Base-by-base conservation (phyloP, 352 stramenopile species). In the Phytophthora macrochlamydospora region DNA sequence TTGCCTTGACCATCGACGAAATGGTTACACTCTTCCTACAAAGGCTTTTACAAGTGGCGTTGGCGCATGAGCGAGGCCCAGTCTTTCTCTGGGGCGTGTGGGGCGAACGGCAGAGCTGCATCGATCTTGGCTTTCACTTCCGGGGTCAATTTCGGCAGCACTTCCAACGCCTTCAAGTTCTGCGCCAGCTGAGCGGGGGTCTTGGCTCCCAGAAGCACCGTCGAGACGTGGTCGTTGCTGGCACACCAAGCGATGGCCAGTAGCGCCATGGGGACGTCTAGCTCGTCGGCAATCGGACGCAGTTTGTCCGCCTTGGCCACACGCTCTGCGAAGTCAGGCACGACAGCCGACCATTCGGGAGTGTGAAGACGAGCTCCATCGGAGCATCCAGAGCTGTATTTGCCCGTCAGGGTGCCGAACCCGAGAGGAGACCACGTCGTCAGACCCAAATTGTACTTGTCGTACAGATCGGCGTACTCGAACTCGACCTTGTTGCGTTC, bases 171-270 rank as follows among this genome's bases (percentile, higher is more conserved):
- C n/a, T 71, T 65, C 28, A 89, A 13, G 59, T 91, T 91, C 38
- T 91, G 74, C 9, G 81, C 66, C 9, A 91, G 58, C 62, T 91
- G 83, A 14, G 55, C 44, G 29, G 51, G 4, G 9, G 68, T 55
- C 12, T 76, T 79, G 3, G 74, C 88, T 9, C 83, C 82, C 14
- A 88, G 59, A 2, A 92, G 58, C 14, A 91, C 80, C 2, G 71
- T 84, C 18, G 65, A 81, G 8, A 88, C 80, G 40, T 89, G 78
- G 5, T 66, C 57, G 67, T 91, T 91, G 12, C 76, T 75, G 24
- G 65, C 60, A 28, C 73, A 84, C 82, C 82, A 92, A 18, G 82
- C 80, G 29, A 92, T 67, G 4, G 82, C 75, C 29, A 92, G 77
- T 32, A 83, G 75, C 1, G 76, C 65, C 7, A 81, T 68, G 7